Conservation (phyloP, 2,329 filamentous ascomycete genomes). For the Davidsoniella virescens region DNA sequence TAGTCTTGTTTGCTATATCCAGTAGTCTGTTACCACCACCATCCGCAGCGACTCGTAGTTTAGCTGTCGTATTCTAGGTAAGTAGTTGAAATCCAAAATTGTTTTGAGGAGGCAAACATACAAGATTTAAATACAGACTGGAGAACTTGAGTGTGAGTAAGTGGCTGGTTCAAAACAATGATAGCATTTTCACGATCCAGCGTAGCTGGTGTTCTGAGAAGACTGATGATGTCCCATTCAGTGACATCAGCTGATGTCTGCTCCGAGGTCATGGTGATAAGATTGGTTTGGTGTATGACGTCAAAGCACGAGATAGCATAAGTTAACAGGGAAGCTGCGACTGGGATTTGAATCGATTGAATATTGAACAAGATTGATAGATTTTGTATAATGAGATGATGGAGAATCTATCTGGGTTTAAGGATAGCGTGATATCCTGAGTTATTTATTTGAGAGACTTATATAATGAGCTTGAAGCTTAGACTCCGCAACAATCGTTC, state of each 20-base stretch:
- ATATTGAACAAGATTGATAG: no score
- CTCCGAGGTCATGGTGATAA: neutral
- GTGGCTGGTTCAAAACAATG: slow-evolving; percentile 36
- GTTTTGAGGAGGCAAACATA: neutral
- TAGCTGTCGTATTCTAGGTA: slow-evolving; percentile 28
- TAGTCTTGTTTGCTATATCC: slow-evolving; percentile 19
- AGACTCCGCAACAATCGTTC: no score
- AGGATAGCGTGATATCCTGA: no score
- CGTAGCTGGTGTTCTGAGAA: neutral
- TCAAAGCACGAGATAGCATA: neutral
- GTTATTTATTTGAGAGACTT: no score
- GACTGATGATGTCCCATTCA: slow-evolving; percentile 10
- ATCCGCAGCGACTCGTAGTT: slow-evolving; percentile 65
- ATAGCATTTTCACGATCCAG: slow-evolving; percentile 23
- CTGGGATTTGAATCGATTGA: no score
- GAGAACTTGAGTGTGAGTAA: slow-evolving; percentile 29
- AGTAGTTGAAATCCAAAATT: neutral
- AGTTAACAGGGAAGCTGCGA: no score
- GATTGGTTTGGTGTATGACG: neutral
- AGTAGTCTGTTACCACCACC: slow-evolving; percentile 72
- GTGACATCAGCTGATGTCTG: neutral
- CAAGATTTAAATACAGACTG: slow-evolving; percentile 16
- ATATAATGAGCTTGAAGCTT: no score
- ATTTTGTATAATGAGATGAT: no score
- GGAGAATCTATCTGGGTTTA: no score